A percentile compares a stretch with the other conserved stretches of the same genome.
Evolutionary conservation across 345 rosid species (phyloP).

Genomic region (Isatis tinctoria): DNA sequence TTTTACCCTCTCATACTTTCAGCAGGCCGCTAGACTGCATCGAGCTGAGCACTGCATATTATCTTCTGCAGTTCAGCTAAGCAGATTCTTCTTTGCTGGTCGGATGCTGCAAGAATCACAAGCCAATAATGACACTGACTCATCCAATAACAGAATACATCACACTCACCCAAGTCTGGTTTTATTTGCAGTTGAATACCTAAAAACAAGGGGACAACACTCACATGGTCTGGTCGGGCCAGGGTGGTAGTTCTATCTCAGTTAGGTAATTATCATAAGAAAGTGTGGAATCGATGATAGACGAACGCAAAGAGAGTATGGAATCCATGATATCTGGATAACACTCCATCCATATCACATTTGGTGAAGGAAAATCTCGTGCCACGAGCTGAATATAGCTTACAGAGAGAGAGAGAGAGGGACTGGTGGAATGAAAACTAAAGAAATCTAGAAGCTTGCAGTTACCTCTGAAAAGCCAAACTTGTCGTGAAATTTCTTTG

Average conservation of each 20-base stretch:
- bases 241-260: not conserved
- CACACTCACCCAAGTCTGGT: not conserved
- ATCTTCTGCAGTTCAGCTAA: not conserved
- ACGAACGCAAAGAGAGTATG: not conserved
- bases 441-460: conserved; percentile 7
- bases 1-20: not conserved
- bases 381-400: conserved; percentile 14
- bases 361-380: not conserved
- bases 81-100: not conserved
- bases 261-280: not conserved
- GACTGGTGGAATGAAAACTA: not conserved
- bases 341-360: not conserved
- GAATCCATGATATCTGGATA: conserved; percentile 5
- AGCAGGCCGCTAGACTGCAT: not conserved
- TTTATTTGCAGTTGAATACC: not conserved
- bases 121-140: conserved; percentile 5
- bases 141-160: conserved; percentile 1
- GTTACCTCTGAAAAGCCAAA: conserved; percentile 37
- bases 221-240: not conserved
- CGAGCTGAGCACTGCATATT: not conserved
- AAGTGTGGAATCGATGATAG: not conserved
- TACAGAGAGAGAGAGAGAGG: conserved; percentile 12
- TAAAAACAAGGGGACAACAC: not conserved
- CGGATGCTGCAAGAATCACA: conserved; percentile 1
- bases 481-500: conserved; percentile 51